Conservation (phyloP, 1,284 basidiomycete species). For the Exobasidium rhododendri region DNA sequence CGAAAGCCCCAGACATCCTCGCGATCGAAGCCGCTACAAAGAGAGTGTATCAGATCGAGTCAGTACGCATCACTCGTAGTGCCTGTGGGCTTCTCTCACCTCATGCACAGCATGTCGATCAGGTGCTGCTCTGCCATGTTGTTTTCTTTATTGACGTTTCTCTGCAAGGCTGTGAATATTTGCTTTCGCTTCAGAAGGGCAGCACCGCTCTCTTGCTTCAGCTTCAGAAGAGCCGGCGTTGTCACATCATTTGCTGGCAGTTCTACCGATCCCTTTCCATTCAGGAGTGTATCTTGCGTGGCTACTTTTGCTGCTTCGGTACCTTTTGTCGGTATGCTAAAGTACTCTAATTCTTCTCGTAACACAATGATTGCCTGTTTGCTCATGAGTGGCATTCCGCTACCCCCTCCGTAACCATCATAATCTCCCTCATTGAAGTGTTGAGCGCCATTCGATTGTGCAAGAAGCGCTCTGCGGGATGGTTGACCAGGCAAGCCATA, state of each 20-base stretch:
- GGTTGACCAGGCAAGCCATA: conserved; percentile 77
- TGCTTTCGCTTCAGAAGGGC: conserved; percentile 82
- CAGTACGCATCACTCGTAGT: not conserved
- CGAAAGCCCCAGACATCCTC: conserved; percentile 97
- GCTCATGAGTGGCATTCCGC: conserved; percentile 68
- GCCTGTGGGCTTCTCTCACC: not conserved
- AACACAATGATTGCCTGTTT: conserved; percentile 99
- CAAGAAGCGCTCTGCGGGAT: conserved; percentile 6
- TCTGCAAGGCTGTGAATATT: conserved; percentile 95
- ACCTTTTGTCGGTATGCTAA: conserved; percentile 70
- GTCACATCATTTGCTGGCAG: conserved; percentile 9
- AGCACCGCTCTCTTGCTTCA: conserved; percentile 63
- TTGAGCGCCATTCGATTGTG: conserved; percentile 62
- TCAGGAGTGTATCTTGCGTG: not conserved
- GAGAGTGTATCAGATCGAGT: conserved; percentile 54
- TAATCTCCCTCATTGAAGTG: conserved; percentile 17
- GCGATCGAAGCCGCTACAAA: conserved; percentile 78
- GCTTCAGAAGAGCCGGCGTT: conserved; percentile 67
- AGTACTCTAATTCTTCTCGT: conserved; percentile 96
- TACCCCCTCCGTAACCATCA: not conserved
- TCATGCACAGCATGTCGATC: conserved; percentile 99
- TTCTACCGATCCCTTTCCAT: conserved; percentile 55
- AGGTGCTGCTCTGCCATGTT: conserved; percentile 98
- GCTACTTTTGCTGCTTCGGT: not conserved
- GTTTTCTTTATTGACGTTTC: conserved; percentile 99